phyloP scores from a whole-genome alignment of 2,329 filamentous ascomycete species.

The Pezicula rhizophila region DNA sequence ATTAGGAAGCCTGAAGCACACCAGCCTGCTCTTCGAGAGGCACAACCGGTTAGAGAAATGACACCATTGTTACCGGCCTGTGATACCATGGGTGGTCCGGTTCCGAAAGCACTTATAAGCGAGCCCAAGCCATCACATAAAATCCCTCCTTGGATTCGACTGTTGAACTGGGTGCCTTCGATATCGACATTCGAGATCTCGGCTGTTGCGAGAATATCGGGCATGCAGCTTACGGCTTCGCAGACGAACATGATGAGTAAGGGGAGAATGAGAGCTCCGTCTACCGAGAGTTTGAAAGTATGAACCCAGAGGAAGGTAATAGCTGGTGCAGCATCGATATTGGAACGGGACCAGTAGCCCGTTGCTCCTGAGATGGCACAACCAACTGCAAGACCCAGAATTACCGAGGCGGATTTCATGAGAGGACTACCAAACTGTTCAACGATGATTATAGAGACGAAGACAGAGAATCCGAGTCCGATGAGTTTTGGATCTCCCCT shows the following conservation, averaged over 20 bases:
- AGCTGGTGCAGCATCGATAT: slow-evolving; percentile 54
- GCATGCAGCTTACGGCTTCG: slow-evolving; percentile 55
- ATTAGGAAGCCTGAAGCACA: slow-evolving; percentile 60
- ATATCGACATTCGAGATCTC: slow-evolving; percentile 41
- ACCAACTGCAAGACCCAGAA: slow-evolving; percentile 57
- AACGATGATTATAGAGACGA: slow-evolving; percentile 60
- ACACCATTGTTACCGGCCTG: slow-evolving; percentile 68
- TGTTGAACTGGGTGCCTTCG: slow-evolving; percentile 58
- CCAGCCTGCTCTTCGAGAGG: slow-evolving; percentile 62
- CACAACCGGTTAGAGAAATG: slow-evolving; percentile 61
- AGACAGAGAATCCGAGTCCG: slow-evolving; percentile 62
- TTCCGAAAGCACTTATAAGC: slow-evolving; percentile 55
- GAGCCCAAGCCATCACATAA: slow-evolving; percentile 62
- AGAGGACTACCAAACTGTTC: slow-evolving; percentile 65
- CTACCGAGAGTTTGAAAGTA: slow-evolving; percentile 60
- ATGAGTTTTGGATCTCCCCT: slow-evolving; percentile 58
- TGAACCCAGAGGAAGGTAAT: slow-evolving; percentile 67
- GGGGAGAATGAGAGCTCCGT: slow-evolving; percentile 61
- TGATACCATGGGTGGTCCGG: slow-evolving; percentile 62
- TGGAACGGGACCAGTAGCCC: slow-evolving; percentile 56
- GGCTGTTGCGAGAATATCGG: slow-evolving; percentile 57
- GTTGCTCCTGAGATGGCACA: slow-evolving; percentile 62
- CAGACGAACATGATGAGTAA: slow-evolving; percentile 60
- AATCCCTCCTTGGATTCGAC: slow-evolving; percentile 63
- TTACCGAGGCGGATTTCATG: slow-evolving; percentile 63